Conservation (phyloP, 2,329 filamentous ascomycete species). For the Amesomyces nigricolor region DNA sequence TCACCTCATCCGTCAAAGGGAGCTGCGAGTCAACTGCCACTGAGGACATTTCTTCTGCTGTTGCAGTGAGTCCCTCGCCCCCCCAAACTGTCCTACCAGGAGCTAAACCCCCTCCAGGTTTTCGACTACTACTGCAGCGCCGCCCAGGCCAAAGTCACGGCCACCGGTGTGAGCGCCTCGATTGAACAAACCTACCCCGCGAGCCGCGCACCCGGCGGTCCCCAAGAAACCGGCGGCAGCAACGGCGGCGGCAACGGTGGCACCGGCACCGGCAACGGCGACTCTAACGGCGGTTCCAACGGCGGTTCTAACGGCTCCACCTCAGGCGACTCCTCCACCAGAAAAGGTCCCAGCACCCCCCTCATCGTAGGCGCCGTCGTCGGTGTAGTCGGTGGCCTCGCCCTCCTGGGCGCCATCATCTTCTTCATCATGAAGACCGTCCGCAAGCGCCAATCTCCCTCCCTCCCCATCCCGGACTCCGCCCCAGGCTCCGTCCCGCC, state of each 20-base stretch:
- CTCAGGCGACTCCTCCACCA: neutral
- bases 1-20: conserved; percentile 42
- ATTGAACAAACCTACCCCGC: conserved; percentile 26
- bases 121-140: conserved; percentile 47
- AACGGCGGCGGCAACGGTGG: conserved; percentile 16
- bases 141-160: conserved; percentile 37
- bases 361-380: conserved; percentile 35
- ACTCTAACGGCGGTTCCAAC: neutral
- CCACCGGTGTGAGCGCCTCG: conserved; percentile 39
- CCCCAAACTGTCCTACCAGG: neutral
- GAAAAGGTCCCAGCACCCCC: conserved; percentile 26
- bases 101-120: conserved; percentile 26
- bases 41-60: conserved; percentile 42
- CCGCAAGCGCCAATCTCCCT: conserved; percentile 23
- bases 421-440: conserved; percentile 32
- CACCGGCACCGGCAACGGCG: conserved; percentile 5
- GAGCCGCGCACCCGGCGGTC: conserved; percentile 2
- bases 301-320: neutral
- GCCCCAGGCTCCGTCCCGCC: conserved; percentile 14
- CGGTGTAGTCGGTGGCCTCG: conserved; percentile 32
- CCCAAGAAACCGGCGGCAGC: conserved; percentile 11
- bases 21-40: conserved; percentile 41
- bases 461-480: conserved; percentile 2
- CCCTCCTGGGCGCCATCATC: conserved; percentile 31
- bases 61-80: conserved; percentile 26